phyloP scores from a whole-genome alignment of 1,139 yeast genomes.

The Geotrichum bryndzae region DNA sequence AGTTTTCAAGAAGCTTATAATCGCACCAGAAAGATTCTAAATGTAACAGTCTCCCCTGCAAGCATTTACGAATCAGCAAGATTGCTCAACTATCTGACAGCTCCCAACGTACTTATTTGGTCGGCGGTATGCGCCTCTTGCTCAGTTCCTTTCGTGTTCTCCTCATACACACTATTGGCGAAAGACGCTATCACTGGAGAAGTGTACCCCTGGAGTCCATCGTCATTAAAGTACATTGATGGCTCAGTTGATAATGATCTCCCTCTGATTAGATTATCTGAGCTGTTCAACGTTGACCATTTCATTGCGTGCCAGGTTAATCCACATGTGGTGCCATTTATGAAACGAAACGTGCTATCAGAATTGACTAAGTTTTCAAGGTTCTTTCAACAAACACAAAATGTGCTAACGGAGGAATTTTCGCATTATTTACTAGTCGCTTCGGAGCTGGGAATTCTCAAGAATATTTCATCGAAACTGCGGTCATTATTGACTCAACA shows the following conservation, averaged over 20 bases:
- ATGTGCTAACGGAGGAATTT: slow-evolving; percentile 60
- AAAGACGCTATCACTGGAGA: slow-evolving; percentile 66
- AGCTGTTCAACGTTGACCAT: slow-evolving; percentile 94
- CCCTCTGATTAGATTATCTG: slow-evolving; percentile 83
- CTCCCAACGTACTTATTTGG: slow-evolving; percentile 90
- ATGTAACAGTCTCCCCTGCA: slow-evolving; percentile 86
- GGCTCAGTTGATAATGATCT: slow-evolving; percentile 94
- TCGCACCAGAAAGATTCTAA: slow-evolving; percentile 74
- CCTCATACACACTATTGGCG: slow-evolving; percentile 79
- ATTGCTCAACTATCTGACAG: slow-evolving; percentile 79
- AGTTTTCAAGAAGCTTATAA: slow-evolving; percentile 93
- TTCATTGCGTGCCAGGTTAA: slow-evolving; percentile 96
- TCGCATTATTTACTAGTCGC: slow-evolving; percentile 70
- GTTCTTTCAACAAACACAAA: slow-evolving; percentile 51
- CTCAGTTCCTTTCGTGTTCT: slow-evolving; percentile 85
- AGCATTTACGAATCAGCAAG: slow-evolving; percentile 52
- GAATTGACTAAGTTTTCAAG: background rate
- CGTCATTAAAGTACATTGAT: slow-evolving; percentile 79
- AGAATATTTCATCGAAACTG: slow-evolving; percentile 63
- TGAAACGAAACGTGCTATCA: slow-evolving; percentile 35
- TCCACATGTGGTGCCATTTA: slow-evolving; percentile 88
- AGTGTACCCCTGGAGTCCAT: slow-evolving; percentile 75
- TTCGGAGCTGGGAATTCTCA: slow-evolving; percentile 69
- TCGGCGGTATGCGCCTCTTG: slow-evolving; percentile 98
- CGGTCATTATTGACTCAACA: slow-evolving; percentile 75